Evolutionary conservation across 306 rosid species (phyloP).

Genomic region (Quercus bicolor): DNA sequence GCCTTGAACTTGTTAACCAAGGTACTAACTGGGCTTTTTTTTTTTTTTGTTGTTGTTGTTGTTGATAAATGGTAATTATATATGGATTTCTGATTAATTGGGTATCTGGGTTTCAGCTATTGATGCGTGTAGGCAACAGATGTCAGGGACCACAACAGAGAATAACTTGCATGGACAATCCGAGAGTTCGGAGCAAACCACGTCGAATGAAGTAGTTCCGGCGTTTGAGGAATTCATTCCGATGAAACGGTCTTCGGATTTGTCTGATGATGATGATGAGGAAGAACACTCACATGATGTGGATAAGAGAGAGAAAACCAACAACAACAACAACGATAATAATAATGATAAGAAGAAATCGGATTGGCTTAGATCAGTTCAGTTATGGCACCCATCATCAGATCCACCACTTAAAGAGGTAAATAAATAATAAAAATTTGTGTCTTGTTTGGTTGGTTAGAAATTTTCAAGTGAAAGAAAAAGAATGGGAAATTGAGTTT

Average conservation of each 20-base stretch:
- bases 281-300: constrained; percentile 41
- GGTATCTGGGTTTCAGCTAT: constrained; percentile 42
- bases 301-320: constrained; percentile 19
- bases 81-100: not conserved
- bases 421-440: not conserved
- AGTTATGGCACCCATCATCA: constrained; percentile 67
- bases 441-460: not conserved
- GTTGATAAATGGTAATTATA: not conserved
- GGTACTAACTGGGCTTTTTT: constrained; percentile 35
- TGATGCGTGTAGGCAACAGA: constrained; percentile 58
- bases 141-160: constrained; percentile 58
- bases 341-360: constrained; percentile 44
- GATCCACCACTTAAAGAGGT: constrained; percentile 60
- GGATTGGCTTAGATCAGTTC: constrained; percentile 94
- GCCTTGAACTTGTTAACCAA: constrained; percentile 72
- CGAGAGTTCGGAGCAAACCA: constrained; percentile 79
- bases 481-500: not conserved
- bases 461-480: not conserved
- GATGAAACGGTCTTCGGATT: constrained; percentile 42
- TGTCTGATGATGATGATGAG: constrained; percentile 34
- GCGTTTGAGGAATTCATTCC: constrained; percentile 87
- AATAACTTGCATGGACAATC: constrained; percentile 63
- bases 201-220: constrained; percentile 49
- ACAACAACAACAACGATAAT: not conserved
- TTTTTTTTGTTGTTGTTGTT: too few relatives aligned